Evolutionary conservation across 495 filamentous ascomycete genomes (phyloP).

Genomic region (Penicillium silybi): DNA sequence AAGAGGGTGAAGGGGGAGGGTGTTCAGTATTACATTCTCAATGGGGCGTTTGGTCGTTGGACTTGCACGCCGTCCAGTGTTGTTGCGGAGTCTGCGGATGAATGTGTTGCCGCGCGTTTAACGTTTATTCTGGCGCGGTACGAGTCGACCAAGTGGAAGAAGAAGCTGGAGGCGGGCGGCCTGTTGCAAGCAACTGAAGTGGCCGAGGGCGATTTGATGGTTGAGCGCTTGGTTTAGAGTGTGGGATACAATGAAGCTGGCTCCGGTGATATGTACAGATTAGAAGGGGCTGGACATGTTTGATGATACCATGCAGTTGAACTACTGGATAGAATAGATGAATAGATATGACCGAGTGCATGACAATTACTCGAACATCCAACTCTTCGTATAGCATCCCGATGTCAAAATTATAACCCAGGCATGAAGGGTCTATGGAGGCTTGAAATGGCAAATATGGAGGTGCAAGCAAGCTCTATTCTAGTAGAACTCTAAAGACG

Average conservation of each 20-base stretch:
- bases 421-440: background rate
- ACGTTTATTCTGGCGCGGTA: conserved; percentile 81
- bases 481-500: background rate
- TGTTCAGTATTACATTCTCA: conserved; percentile 66
- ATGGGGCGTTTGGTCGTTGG: conserved; percentile 98
- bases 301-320: conserved; percentile 10
- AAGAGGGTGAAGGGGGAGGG: conserved; percentile 6
- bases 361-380: background rate
- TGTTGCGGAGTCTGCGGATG: conserved; percentile 36
- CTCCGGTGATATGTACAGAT: conserved; percentile 5
- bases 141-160: conserved; percentile 88
- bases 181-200: conserved; percentile 46
- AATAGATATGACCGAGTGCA: background rate
- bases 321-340: background rate
- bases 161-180: conserved; percentile 63
- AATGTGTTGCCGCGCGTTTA: conserved; percentile 60
- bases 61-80: conserved; percentile 64
- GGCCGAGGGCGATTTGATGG: conserved; percentile 27
- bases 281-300: background rate
- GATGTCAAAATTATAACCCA: background rate
- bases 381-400: background rate
- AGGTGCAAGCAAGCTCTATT: conserved; percentile 1
- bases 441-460: background rate
- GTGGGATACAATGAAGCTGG: conserved; percentile 10
- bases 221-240: conserved; percentile 37